Base-by-base conservation (phyloP, 106 monocot species). In the Dendrobium huoshanense region DNA sequence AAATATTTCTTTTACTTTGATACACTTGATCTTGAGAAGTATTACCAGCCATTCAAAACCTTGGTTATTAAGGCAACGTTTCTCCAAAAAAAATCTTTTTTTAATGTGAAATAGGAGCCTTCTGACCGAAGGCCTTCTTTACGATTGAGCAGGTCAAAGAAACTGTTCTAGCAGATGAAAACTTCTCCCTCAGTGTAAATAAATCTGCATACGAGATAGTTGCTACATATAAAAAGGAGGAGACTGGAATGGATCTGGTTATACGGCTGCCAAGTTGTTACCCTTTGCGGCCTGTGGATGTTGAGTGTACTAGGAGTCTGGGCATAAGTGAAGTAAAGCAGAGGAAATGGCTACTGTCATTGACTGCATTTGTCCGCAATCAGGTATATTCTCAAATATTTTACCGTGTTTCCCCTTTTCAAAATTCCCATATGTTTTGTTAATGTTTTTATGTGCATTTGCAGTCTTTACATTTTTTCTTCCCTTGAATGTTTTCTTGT, bases 191-290 rank as follows among this genome's bases (percentile, higher is more conserved):
- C 41, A 84, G 54, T 72, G 89, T 98, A 44, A 98, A 91, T 82
- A 92, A 88, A 82, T 91, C 94, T 41, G 88, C 91, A 24, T 86
- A 83, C 79, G 98, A 98, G 84, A 92, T 98, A 85, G 84, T 92
- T 79, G 98, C 98, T 73, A 98, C 98, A 8, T 98, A 98, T 81
- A 98, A 98, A 83, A 98, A 92, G 82, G 97, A 98, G 84, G 94
- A 98, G 75, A 88, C 97, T 22, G 92, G 91, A 84, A 94, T 98
- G 89, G 97, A 98, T 88, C 82, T 98, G 88, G 94, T 98, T 9
- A 98, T 94, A 79, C 90, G 82, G 58, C 92, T 98, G 78, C 94
- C 97, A 10, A 85, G 49, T 80, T 94, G 88, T 80, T 98, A 98
- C 55, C 97, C 94, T 2, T 88, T 98, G 81, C 88, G 88, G 20